Base-by-base conservation (phyloP, 495 filamentous ascomycete genomes). In the Aspergillus carlsbadensis region DNA sequence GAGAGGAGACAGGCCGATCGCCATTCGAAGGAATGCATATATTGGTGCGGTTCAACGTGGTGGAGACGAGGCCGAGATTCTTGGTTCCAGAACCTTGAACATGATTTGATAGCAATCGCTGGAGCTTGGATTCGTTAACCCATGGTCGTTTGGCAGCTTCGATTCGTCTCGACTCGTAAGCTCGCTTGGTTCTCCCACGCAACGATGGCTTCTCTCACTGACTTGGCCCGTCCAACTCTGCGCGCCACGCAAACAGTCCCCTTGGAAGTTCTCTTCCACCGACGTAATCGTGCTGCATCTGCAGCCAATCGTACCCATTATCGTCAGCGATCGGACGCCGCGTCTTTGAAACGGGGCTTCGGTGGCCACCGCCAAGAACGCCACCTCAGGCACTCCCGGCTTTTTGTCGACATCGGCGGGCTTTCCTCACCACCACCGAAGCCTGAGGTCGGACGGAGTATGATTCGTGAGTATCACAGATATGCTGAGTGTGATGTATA, bases 331-430 rank as follows among this genome's bases (percentile, higher is more conserved):
- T 56, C 45, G 35, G 34, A 39, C 15, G 18, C 36, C 20, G 20
- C 15, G 24, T 26, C 24, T 41, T 18, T 49, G 20, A 42, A 42
- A 24, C 21, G 33, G 46, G 45, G 39, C 14, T 34, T 46, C 2
- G 24, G 40, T 56, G 52, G 58, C 52, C 39, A 53, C 58, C 47
- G 58, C 58, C 58, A 60, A 60, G 58, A 14, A 56, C 58, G 58
- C 58, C 58, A 60, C 58, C 26, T 41, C 58, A 60, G 58, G 58
- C 58, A 60, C 58, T 37, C 36, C 26, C 17, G 33, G 40, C 18
- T 52, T 40, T 22, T 33, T 15, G 26, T 33, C 26, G 18, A 42
- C 36, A 15, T 39, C 48, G 26, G 26, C n/a, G 41, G 8, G 13
- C 41, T 24, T 35, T 26, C 10, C n/a, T n/a, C 10, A 34, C 10